Percentiles rank a stretch among this genome's conserved stretches.
phyloP scores from a whole-genome alignment of 2,329 filamentous ascomycete genomes.

The Aspergillus bombycis region DNA sequence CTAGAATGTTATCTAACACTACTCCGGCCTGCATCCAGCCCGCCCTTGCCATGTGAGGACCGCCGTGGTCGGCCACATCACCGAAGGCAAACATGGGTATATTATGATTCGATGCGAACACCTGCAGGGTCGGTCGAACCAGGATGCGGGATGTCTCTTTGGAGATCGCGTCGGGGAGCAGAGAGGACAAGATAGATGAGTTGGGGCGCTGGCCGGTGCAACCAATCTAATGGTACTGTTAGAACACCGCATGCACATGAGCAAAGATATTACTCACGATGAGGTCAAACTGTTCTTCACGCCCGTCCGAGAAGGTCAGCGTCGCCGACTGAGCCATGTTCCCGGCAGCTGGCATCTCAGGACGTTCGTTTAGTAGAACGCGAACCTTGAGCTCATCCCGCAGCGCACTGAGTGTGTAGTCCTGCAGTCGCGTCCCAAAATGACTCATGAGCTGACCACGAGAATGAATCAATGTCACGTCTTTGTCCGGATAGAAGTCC shows the following conservation, averaged over 20 bases:
- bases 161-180: neutral
- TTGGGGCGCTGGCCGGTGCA: neutral
- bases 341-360: neutral
- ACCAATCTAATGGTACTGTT: neutral
- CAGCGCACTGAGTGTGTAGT: neutral
- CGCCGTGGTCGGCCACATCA: neutral
- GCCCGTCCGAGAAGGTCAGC: neutral
- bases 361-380: neutral
- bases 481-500: conserved; percentile 9
- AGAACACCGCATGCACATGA: neutral
- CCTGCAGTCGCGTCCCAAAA: neutral
- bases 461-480: conserved; percentile 9
- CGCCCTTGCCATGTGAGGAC: neutral
- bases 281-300: neutral
- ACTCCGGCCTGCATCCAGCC: neutral
- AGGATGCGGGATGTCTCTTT: neutral
- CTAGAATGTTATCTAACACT: neutral
- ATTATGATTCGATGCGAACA: neutral
- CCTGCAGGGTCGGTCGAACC: neutral
- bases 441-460: neutral
- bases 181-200: neutral
- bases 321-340: neutral
- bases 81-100: neutral
- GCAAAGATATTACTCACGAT: neutral
- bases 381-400: neutral